These are phyloP conservation scores for Ambrosiella xylebori DNA, from an alignment of 2,329 filamentous ascomycete genomes.

Conservation along the genomic window DNA sequence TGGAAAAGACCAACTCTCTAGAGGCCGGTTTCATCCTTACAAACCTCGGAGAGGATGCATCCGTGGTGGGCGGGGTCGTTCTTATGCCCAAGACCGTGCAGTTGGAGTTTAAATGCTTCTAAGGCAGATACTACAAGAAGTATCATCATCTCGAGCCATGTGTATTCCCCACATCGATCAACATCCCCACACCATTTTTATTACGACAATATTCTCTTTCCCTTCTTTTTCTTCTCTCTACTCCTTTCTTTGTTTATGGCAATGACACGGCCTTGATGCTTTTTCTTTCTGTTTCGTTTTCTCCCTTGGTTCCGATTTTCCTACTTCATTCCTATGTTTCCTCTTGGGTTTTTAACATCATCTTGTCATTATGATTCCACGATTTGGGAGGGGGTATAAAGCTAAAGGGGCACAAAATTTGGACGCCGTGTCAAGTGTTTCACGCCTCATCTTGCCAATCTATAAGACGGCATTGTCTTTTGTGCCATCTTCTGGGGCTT, in stretches of 20 bases:
- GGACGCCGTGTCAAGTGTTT: background rate
- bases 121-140: too few relatives aligned
- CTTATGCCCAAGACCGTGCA: too few relatives aligned
- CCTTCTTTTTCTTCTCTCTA: background rate
- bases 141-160: too few relatives aligned
- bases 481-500: too few relatives aligned
- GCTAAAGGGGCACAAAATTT: background rate
- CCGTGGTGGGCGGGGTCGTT: background rate
- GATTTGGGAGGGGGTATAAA: background rate
- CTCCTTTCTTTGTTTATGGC: conserved; percentile 12
- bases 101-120: too few relatives aligned
- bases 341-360: conserved; percentile 1
- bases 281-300: conserved; percentile 2
- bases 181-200: conserved; percentile 10
- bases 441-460: too few relatives aligned
- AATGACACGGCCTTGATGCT: conserved; percentile 2
- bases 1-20: background rate
- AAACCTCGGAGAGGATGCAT: background rate
- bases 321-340: conserved; percentile 6
- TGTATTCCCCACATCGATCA: background rate
- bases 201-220: background rate
- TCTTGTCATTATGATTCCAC: conserved; percentile 3
- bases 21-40: conserved; percentile 2
- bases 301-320: conserved; percentile 6
- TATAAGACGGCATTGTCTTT: background rate